Base-by-base conservation (phyloP, 1,284 basidiomycete genomes). In the Heterobasidion irregulare region DNA sequence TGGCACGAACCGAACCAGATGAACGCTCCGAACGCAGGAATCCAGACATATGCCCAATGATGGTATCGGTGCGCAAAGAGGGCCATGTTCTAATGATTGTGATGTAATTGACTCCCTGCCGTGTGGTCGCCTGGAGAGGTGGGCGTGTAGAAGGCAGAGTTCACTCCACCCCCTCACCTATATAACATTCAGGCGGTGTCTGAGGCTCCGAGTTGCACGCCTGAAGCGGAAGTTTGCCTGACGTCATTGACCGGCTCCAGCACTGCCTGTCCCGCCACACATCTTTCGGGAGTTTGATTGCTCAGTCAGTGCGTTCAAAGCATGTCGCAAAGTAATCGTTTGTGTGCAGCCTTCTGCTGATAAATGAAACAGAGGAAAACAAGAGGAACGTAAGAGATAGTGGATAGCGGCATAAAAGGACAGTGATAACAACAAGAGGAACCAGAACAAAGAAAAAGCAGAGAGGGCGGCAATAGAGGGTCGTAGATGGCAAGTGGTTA, bases 1-100 rank as follows among this genome's bases (percentile, higher is more conserved):
- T 10, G 43, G 15, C 26, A 70, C 75, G 56, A 59, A 82, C 80
- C 72, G 60, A 80, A 84, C 86, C 86, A 89, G 35, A 86, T 74
- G 57, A 80, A 72, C 0, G 82, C 73, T 7, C 77, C 70, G 54
- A 83, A 71, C 35, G 82, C 53, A 9, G 86, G 86, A 54, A 89
- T 74, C 76, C 80, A 79, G 53, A 83, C 77, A 68, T 83, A 83
- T 53, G 71, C 66, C 76, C 82, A 84, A 58, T 83, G 80, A 50
- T 72, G 69, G 57, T 72, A 73, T 45, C 68, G 48, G 53, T 61
- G 61, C 13, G 62, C 50, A 41, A 64, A 55, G 35, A 59, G 49
- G 50, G 51, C 44, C 59, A 63, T 64, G 41, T 50, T 35, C 12
- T 33, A n/a, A 13, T 18, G 4, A 48, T 18, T n/a, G 9, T 15